Evolutionary conservation across 305 asterid genomes (phyloP).

Genomic region (Fraxinus platypoda): DNA sequence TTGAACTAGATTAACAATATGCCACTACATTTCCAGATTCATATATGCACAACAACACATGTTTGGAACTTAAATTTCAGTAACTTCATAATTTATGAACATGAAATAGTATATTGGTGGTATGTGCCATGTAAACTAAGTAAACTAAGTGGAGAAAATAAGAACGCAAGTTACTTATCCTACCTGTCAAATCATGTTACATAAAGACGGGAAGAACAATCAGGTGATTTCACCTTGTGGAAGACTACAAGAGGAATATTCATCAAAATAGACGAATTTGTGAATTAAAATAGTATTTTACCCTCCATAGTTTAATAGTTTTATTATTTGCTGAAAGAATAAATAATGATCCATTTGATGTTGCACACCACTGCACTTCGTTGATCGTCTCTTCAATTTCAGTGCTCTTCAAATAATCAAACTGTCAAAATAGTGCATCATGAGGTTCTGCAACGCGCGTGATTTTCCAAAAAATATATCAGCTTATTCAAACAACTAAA

Average conservation of each 20-base stretch:
- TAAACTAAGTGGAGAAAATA: not conserved
- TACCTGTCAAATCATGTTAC: not conserved
- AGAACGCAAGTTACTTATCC: not conserved
- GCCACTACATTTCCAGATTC: not conserved
- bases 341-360: constrained; percentile 53
- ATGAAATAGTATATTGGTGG: not conserved
- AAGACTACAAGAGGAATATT: not conserved
- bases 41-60: not conserved
- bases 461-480: constrained; percentile 16
- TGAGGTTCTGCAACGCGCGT: constrained; percentile 22
- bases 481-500: not conserved
- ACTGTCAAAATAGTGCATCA: constrained; percentile 42
- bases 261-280: not conserved
- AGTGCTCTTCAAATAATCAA: constrained; percentile 79
- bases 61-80: not conserved
- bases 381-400: constrained; percentile 88
- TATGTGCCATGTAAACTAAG: not conserved
- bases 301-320: constrained; percentile 90
- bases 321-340: constrained; percentile 72
- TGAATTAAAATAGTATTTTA: constrained; percentile 25
- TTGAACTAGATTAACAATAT: not conserved
- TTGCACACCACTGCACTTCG: constrained; percentile 59
- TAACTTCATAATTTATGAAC: not conserved
- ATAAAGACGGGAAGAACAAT: not conserved
- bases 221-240: not conserved